Percentiles rank a stretch among this genome's conserved stretches.
phyloP scores from a whole-genome alignment of 495 filamentous ascomycete genomes.

The Hypoxylon crocopeplum region DNA sequence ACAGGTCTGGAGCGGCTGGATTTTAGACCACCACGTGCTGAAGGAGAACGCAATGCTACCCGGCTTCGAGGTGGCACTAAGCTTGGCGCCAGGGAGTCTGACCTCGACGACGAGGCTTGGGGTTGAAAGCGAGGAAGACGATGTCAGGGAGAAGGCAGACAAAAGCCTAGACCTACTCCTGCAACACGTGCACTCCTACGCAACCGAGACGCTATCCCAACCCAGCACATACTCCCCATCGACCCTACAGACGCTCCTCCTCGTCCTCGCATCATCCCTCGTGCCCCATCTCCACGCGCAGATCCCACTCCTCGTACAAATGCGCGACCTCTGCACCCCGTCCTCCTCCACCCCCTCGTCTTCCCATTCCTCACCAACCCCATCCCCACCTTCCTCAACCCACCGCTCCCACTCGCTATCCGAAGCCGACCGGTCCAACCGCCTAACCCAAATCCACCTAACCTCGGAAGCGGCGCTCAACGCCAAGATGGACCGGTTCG shows the following conservation, averaged over 20 bases:
- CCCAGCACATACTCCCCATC: conserved; percentile 19
- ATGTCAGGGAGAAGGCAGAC: neutral
- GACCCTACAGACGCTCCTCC: conserved; percentile 9
- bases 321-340: conserved; percentile 32
- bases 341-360: conserved; percentile 1
- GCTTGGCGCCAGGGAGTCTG: conserved; percentile 29
- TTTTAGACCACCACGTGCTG: conserved; percentile 41
- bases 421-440: neutral
- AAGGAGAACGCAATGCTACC: conserved; percentile 46
- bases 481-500: conserved; percentile 19
- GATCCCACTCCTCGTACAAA: conserved; percentile 19
- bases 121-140: neutral
- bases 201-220: conserved; percentile 9
- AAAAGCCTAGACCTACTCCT: neutral
- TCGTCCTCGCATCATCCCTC: conserved; percentile 21
- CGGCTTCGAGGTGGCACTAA: conserved; percentile 40
- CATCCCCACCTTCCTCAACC: neutral
- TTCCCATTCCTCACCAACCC: neutral
- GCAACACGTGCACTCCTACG: conserved; percentile 15
- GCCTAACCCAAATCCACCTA: conserved; percentile 19
- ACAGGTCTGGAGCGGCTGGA: conserved; percentile 39
- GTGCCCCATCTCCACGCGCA: conserved; percentile 37
- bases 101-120: neutral
- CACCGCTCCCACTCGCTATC: conserved; percentile 5
- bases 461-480: conserved; percentile 11